A percentile compares a stretch with the other conserved stretches of the same genome.
Conservation (phyloP, 2,329 filamentous ascomycete species). For the Raffaelea deltoideospora region DNA sequence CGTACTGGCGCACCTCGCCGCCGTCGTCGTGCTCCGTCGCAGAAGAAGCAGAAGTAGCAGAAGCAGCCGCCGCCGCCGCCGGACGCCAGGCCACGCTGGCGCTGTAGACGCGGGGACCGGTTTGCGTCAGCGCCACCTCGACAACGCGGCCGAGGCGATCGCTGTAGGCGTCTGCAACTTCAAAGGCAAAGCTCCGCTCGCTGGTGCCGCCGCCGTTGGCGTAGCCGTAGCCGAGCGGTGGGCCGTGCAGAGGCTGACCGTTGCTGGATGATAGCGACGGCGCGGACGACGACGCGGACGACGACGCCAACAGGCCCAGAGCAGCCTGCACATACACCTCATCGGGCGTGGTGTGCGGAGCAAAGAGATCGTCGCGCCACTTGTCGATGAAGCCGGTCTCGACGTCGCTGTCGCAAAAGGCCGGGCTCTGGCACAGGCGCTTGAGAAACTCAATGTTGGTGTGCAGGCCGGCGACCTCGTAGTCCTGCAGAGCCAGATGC, state of each 20-base stretch:
- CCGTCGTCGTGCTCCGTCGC: not conserved
- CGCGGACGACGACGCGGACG: too few relatives aligned
- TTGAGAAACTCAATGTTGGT: conserved; percentile 98
- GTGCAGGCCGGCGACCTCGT: conserved; percentile 81
- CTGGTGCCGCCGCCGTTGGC: conserved; percentile 14
- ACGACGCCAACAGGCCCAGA: conserved; percentile 50
- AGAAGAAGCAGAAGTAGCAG: too few relatives aligned
- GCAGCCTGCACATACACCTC: conserved; percentile 82
- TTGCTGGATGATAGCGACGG: conserved; percentile 24
- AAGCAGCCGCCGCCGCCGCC: conserved; percentile 12
- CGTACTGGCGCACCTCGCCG: conserved; percentile 19
- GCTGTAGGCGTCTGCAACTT: conserved; percentile 45
- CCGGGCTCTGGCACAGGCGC: conserved; percentile 62
- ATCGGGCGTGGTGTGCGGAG: conserved; percentile 39
- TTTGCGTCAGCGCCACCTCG: conserved; percentile 33
- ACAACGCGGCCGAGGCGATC: conserved; percentile 31
- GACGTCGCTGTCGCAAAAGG: conserved; percentile 75
- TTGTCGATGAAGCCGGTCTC: conserved; percentile 96
- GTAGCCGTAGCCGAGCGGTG: conserved; percentile 22
- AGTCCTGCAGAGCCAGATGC: conserved; percentile 64
- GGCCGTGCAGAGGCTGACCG: conserved; percentile 40
- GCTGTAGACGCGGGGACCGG: conserved; percentile 29
- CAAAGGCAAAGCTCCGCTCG: conserved; percentile 34
- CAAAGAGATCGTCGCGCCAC: conserved; percentile 66
- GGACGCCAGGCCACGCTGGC: conserved; percentile 28